These are phyloP conservation scores for Solanum sparsipilum DNA, from an alignment of 257 asterid genomes.

Conservation along the genomic window DNA sequence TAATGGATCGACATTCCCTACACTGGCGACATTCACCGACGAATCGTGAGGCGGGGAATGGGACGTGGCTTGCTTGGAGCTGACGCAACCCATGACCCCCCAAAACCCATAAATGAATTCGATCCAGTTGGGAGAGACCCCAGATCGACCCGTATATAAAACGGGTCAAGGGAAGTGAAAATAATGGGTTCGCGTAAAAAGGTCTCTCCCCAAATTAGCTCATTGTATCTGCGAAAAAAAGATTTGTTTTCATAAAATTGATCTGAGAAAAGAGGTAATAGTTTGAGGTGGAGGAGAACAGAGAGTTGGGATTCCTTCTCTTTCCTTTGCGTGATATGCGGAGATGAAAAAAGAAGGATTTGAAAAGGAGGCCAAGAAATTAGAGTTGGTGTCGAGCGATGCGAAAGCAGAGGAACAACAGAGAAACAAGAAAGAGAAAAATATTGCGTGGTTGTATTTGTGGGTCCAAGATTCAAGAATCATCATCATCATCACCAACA, in stretches of 20 bases:
- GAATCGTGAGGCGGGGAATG: slow-evolving; percentile 11
- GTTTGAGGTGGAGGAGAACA: neutral
- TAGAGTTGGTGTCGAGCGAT: slow-evolving; percentile 6
- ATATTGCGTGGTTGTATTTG: neutral
- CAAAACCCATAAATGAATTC: slow-evolving; percentile 53
- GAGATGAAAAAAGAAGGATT: slow-evolving; percentile 2
- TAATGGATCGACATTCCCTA: slow-evolving; percentile 10
- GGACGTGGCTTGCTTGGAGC: slow-evolving; percentile 60
- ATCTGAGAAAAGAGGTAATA: neutral
- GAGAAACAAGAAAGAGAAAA: neutral
- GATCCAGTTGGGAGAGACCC: slow-evolving; percentile 5
- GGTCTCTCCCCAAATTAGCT: slow-evolving; percentile 26
- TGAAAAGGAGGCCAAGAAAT: neutral
- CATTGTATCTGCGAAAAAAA: slow-evolving; percentile 12
- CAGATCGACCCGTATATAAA: slow-evolving; percentile 25
- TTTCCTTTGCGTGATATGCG: slow-evolving; percentile 25
- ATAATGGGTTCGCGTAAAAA: neutral
- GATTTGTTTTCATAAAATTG: neutral
- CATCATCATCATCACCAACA: neutral
- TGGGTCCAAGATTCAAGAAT: slow-evolving; percentile 12
- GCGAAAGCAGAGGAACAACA: slow-evolving; percentile 1
- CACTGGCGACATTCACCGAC: neutral
- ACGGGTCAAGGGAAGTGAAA: slow-evolving; percentile 24
- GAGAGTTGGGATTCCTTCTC: slow-evolving; percentile 7
- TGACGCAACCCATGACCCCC: slow-evolving; percentile 88